Conservation (phyloP, 441 rosid species). For the Capsella rubella region DNA sequence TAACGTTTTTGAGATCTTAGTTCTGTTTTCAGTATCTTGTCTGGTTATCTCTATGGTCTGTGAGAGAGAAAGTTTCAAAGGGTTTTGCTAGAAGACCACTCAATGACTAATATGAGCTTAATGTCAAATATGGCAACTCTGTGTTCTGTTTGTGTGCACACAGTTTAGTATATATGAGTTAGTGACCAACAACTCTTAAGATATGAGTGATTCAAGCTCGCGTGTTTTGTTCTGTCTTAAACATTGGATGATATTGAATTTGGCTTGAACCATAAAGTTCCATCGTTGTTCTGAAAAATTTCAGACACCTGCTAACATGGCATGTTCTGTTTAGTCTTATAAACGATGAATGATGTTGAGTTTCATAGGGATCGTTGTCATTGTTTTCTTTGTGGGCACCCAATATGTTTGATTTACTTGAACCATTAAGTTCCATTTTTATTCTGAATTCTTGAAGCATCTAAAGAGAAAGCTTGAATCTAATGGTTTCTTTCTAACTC, state of each 20-base stretch:
- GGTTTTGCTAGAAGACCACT: background rate
- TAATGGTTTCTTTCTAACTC: background rate
- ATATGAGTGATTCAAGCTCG: background rate
- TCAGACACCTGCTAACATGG: background rate
- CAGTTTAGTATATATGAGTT: background rate
- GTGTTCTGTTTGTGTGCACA: background rate
- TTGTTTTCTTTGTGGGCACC: background rate
- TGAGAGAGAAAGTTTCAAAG: background rate
- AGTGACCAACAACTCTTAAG: background rate
- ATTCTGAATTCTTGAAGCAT: background rate
- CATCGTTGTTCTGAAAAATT: background rate
- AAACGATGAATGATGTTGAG: background rate
- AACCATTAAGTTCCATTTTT: background rate
- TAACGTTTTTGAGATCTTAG: background rate
- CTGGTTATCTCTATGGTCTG: background rate
- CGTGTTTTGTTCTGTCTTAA: background rate
- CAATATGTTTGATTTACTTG: background rate
- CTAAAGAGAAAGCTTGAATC: background rate
- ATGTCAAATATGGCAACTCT: background rate
- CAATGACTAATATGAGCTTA: no score
- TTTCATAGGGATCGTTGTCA: background rate
- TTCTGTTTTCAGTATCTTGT: background rate
- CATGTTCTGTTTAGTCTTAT: background rate
- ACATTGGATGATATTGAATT: background rate
- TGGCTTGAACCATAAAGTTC: background rate